Evolutionary conservation across 805 yeast genomes (phyloP).

Genomic region (Candida pseudofarinosa): DNA sequence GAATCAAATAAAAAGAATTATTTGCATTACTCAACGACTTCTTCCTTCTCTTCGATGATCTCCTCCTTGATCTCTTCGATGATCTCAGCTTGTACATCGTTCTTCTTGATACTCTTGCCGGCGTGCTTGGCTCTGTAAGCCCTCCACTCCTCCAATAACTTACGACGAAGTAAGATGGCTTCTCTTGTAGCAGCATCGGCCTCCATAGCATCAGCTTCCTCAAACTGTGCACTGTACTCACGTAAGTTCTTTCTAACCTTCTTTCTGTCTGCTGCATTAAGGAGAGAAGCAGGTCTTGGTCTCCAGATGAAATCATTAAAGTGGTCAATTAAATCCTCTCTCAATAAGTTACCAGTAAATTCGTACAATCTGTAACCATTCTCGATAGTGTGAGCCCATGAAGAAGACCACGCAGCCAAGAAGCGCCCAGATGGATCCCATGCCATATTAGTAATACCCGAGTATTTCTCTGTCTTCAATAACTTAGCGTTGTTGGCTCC

Average conservation of each 20-base stretch:
- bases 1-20: neutral
- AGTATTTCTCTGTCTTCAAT: slow-evolving; percentile 59
- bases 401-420: slow-evolving; percentile 82
- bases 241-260: slow-evolving; percentile 85
- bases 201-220: slow-evolving; percentile 93
- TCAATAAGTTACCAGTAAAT: slow-evolving; percentile 70
- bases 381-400: slow-evolving; percentile 78
- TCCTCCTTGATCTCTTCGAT: slow-evolving; percentile 77
- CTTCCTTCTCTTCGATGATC: slow-evolving; percentile 67
- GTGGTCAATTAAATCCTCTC: slow-evolving; percentile 74
- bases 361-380: slow-evolving; percentile 89
- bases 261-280: slow-evolving; percentile 77
- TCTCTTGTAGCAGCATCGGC: slow-evolving; percentile 90
- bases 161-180: slow-evolving; percentile 78
- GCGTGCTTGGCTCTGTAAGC: slow-evolving; percentile 58
- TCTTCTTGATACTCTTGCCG: slow-evolving; percentile 33
- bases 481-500: slow-evolving; percentile 59
- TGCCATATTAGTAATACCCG: slow-evolving; percentile 74
- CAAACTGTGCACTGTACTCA: slow-evolving; percentile 89
- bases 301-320: slow-evolving; percentile 94
- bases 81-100: slow-evolving; percentile 49
- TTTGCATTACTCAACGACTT: slow-evolving; percentile 47
- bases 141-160: slow-evolving; percentile 80
- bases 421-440: slow-evolving; percentile 98
- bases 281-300: slow-evolving; percentile 84